Conservation (phyloP, 345 rosid species). For the Arabis alpina region DNA sequence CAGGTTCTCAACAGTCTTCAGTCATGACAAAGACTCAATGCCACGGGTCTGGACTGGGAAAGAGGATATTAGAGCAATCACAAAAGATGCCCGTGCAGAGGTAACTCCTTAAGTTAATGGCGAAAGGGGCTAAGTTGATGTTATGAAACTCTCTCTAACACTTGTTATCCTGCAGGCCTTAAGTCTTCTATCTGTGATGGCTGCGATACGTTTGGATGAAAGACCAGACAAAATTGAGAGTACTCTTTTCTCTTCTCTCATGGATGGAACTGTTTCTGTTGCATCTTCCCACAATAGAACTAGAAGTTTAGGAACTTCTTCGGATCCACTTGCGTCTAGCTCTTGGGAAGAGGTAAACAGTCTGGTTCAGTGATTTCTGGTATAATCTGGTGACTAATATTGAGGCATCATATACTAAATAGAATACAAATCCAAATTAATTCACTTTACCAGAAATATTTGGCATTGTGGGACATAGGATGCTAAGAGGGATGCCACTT, state of each 20-base stretch:
- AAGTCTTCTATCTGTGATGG: conserved; percentile 62
- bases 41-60: conserved; percentile 81
- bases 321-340: conserved; percentile 71
- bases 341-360: conserved; percentile 72
- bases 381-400: background rate
- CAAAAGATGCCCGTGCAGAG: conserved; percentile 67
- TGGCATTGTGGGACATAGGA: background rate
- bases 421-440: conserved; percentile 5
- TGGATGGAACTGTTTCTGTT: conserved; percentile 52
- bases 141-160: conserved; percentile 28
- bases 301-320: conserved; percentile 48
- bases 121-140: conserved; percentile 24
- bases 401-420: conserved; percentile 11
- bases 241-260: conserved; percentile 58
- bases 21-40: conserved; percentile 68
- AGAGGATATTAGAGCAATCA: conserved; percentile 67
- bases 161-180: conserved; percentile 54
- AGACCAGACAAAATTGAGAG: conserved; percentile 63
- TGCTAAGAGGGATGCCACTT: background rate
- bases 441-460: background rate
- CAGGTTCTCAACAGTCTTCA: conserved; percentile 75
- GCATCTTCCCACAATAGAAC: conserved; percentile 55
- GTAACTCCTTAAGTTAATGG: conserved; percentile 47
- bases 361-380: conserved; percentile 1
- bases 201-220: conserved; percentile 74